Conservation (phyloP, 176 grass and related monocot species). For the Guadua angustifolia region DNA sequence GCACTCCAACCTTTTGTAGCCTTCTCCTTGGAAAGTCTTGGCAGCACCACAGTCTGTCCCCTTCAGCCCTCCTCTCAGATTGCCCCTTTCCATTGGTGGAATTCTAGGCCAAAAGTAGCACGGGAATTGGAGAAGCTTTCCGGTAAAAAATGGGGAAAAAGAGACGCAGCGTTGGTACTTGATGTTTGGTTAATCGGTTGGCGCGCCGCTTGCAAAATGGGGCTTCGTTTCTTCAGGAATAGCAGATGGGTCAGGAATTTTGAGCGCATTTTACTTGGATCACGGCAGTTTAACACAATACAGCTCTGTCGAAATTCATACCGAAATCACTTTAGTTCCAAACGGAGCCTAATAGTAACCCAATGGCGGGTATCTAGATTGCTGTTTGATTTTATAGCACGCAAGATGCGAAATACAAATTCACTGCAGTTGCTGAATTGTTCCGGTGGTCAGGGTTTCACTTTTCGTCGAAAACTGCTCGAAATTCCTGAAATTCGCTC, state of each 20-base stretch:
- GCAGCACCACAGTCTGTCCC: slow-evolving; percentile 14
- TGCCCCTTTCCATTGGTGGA: slow-evolving; percentile 35
- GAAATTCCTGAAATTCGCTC: no score
- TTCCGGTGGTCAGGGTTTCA: no score
- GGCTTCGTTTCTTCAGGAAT: neutral
- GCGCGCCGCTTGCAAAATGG: neutral
- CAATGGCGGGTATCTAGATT: no score
- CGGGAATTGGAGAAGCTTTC: neutral
- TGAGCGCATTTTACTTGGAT: neutral
- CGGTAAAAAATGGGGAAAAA: neutral
- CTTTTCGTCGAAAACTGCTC: no score
- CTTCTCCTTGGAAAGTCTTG: slow-evolving; percentile 27
- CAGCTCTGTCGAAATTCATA: no score
- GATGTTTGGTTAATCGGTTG: neutral
- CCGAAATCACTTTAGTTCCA: no score
- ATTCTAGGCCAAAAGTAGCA: slow-evolving; percentile 21
- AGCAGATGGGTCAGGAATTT: neutral
- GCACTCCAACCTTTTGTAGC: neutral
- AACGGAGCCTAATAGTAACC: no score
- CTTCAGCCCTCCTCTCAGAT: neutral
- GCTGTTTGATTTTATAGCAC: no score
- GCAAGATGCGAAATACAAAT: no score
- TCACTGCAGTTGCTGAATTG: no score
- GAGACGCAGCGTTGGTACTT: slow-evolving; percentile 24
- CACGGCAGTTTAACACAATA: neutral